Conservation (phyloP, 1,284 basidiomycete genomes). For the Caloboletus firmus region DNA sequence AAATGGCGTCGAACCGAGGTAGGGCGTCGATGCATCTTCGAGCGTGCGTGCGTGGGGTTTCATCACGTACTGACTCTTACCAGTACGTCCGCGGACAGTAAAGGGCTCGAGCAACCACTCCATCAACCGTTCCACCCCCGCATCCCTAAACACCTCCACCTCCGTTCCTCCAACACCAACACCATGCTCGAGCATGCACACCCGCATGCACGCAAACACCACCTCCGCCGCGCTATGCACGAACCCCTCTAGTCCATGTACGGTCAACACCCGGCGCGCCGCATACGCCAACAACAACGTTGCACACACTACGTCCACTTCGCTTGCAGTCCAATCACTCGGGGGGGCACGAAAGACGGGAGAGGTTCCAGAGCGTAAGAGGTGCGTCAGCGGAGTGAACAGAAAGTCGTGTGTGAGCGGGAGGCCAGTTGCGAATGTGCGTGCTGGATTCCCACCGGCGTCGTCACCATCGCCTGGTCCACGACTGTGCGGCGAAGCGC, state of each 20-base stretch:
- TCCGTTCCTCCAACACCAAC: constrained; percentile 26
- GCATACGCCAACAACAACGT: constrained; percentile 58
- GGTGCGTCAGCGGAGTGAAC: constrained; percentile 72
- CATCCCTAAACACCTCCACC: constrained; percentile 70
- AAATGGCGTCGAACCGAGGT: constrained; percentile 77
- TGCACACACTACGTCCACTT: constrained; percentile 75
- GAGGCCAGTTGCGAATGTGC: constrained; percentile 43
- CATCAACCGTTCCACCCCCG: constrained; percentile 59
- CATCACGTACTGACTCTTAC: background rate
- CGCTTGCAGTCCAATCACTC: constrained; percentile 74
- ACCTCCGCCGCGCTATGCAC: constrained; percentile 54
- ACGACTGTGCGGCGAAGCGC: background rate
- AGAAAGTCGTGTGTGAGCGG: constrained; percentile 76
- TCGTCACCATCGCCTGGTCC: background rate
- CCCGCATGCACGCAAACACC: constrained; percentile 83
- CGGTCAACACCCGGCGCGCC: constrained; percentile 43
- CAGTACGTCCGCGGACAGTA: constrained; percentile 33
- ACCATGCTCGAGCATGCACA: constrained; percentile 90
- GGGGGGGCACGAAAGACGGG: constrained; percentile 72
- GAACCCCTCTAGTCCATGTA: constrained; percentile 41
- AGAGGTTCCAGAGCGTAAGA: constrained; percentile 78
- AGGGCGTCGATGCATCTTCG: constrained; percentile 59
- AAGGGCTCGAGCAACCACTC: constrained; percentile 57
- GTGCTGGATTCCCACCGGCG: background rate
- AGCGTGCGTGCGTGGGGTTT: constrained; percentile 32